Base-by-base conservation (phyloP, 176 grass and related monocot genomes). In the Typha latifolia region DNA sequence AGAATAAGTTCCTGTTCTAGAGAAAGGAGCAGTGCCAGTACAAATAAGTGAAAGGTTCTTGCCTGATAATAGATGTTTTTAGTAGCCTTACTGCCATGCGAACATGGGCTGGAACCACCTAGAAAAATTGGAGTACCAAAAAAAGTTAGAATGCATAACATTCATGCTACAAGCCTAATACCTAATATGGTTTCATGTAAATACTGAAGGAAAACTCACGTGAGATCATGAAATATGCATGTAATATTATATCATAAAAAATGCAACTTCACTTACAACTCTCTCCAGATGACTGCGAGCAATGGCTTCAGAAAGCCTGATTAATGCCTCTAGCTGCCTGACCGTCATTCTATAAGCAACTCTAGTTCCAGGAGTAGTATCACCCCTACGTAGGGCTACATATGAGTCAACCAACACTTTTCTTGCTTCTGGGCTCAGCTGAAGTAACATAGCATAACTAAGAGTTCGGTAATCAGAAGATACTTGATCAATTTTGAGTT, bases 271-370 rank as follows among this genome's bases (percentile, higher is more conserved):
- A 79, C 88, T 76, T 83, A 99, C 94, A 79, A 87, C 74, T 87
- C 78, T 87, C 78, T 99, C 94, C 67, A 93, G 75, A 74, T 99
- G 89, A 75, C 89, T 84, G 65, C 94, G 71, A 49, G 89, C 89
- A 87, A 99, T 93, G 67, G 94, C 88, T 82, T 99, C 94, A 19
- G 94, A 99, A 27, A 99, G 79, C 80, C 94, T 83, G 61, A 93
- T 90, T 73, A 99, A 87, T 64, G 94, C 94, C 62, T 99, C 94
- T 16, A 99, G 73, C 71, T 93, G 94, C 79, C 89, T 90, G 63
- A 99, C 94, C 59, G 89, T 99, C 94, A 99, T 99, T 80, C 94
- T 87, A 72, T 93, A 99, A 49, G 89, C 89, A 47, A 99, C 94
- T 81, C 78, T 87, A n/a, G 89, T 99, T 66, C 94, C 89, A 74